Evolutionary conservation across 352 stramenopile species (phyloP).

Genomic region (Sclerospora graminicola): DNA sequence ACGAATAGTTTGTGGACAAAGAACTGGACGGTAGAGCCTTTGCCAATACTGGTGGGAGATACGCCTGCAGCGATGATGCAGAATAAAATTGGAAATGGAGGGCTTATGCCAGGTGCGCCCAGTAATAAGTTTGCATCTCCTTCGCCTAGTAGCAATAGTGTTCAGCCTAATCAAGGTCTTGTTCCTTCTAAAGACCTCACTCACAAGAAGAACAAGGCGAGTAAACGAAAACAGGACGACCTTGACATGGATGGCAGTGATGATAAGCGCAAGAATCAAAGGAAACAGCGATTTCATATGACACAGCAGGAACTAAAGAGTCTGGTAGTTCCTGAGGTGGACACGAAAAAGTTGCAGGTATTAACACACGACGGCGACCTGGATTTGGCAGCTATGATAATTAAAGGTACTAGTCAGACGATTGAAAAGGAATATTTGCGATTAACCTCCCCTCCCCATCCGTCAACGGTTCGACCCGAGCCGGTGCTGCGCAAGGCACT

Average conservation of each 20-base stretch:
- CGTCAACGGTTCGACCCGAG: slow-evolving; percentile 92
- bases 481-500: slow-evolving; percentile 86
- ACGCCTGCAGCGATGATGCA: slow-evolving; percentile 15
- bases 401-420: slow-evolving; percentile 90
- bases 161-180: slow-evolving; percentile 23
- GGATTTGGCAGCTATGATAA: slow-evolving; percentile 81
- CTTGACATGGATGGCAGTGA: slow-evolving; percentile 30
- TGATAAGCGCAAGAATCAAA: slow-evolving; percentile 60
- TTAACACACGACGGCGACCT: slow-evolving; percentile 69
- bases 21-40: slow-evolving; percentile 67
- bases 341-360: slow-evolving; percentile 64
- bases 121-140: slow-evolving; percentile 11
- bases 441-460: slow-evolving; percentile 92
- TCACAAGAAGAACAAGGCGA: slow-evolving; percentile 47
- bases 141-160: slow-evolving; percentile 18
- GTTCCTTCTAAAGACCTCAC: slow-evolving; percentile 37
- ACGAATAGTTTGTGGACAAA: slow-evolving; percentile 77
- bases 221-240: slow-evolving; percentile 59
- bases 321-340: slow-evolving; percentile 51
- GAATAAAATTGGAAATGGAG: slow-evolving; percentile 12
- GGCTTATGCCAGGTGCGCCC: slow-evolving; percentile 5
- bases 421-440: slow-evolving; percentile 98
- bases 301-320: slow-evolving; percentile 55
- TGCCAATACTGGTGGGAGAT: slow-evolving; percentile 62
- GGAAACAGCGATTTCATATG: slow-evolving; percentile 65